Evolutionary conservation across 2,329 filamentous ascomycete species (phyloP).

Genomic region (Aspergillus sp.): DNA sequence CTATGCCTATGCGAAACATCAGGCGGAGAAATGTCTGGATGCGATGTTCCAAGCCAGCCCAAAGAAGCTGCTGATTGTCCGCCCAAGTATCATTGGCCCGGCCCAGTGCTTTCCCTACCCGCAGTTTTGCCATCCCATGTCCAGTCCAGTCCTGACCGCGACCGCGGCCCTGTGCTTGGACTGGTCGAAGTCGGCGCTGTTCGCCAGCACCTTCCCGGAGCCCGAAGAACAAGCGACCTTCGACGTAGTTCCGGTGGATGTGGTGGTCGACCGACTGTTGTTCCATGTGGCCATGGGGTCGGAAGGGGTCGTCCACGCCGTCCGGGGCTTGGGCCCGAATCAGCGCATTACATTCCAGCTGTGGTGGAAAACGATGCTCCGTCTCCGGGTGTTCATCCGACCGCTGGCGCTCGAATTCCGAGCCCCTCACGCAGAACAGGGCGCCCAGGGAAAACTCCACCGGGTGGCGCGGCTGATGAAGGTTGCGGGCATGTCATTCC

Average conservation of each 20-base stretch:
- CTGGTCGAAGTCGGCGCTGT: neutral
- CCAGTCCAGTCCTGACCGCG: constrained; percentile 3
- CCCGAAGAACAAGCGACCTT: neutral
- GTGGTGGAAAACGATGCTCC: no score
- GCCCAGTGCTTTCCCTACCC: constrained; percentile 9
- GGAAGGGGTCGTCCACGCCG: constrained; percentile 6
- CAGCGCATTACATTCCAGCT: no score
- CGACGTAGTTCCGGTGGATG: constrained; percentile 11
- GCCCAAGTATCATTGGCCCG: constrained; percentile 12
- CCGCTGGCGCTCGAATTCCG: no score
- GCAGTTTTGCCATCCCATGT: constrained; percentile 7
- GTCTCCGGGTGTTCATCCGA: no score
- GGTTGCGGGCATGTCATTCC: no score
- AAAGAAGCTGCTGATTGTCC: constrained; percentile 12
- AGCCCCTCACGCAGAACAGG: no score
- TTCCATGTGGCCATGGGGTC: constrained; percentile 8
- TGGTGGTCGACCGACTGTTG: constrained; percentile 9
- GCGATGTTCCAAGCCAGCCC: neutral
- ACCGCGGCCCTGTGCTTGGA: constrained; percentile 3
- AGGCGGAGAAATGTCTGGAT: constrained; percentile 9
- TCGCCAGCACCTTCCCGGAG: neutral
- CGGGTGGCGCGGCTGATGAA: no score
- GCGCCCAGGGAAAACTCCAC: no score
- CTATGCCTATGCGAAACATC: constrained; percentile 17
- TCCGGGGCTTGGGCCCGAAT: no score